These are phyloP conservation scores for Psophocarpus tetragonolobus DNA, from an alignment of 306 rosid genomes.

Conservation along the genomic window DNA sequence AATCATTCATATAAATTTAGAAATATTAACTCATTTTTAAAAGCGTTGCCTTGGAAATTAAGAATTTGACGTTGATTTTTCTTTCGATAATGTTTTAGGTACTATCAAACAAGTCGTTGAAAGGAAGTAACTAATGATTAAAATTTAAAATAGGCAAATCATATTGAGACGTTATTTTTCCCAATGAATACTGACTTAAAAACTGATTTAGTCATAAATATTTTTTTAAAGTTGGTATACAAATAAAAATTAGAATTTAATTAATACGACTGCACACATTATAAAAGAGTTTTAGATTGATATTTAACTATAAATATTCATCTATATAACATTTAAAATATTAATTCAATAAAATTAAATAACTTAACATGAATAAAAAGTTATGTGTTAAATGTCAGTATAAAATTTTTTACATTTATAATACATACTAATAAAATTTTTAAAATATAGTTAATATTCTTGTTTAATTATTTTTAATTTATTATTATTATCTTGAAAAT, in stretches of 20 bases:
- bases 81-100: not conserved
- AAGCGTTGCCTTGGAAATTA: not conserved
- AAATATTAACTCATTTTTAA: not conserved
- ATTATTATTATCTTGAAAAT: not conserved
- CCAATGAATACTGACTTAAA: not conserved
- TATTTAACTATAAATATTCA: no score
- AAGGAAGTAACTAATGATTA: not conserved
- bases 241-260: not conserved
- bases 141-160: not conserved
- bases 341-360: no score
- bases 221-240: not conserved
- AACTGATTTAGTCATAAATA: not conserved
- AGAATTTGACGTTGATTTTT: not conserved
- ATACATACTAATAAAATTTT: no score
- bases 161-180: not conserved
- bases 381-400: no score
- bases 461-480: not conserved
- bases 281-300: no score
- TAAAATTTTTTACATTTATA: no score
- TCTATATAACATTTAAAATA: no score
- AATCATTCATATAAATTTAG: not conserved
- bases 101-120: not conserved
- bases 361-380: no score
- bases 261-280: no score
- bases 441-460: not conserved